phyloP scores from a whole-genome alignment of 352 stramenopile species.

The Pythium coloratum region DNA sequence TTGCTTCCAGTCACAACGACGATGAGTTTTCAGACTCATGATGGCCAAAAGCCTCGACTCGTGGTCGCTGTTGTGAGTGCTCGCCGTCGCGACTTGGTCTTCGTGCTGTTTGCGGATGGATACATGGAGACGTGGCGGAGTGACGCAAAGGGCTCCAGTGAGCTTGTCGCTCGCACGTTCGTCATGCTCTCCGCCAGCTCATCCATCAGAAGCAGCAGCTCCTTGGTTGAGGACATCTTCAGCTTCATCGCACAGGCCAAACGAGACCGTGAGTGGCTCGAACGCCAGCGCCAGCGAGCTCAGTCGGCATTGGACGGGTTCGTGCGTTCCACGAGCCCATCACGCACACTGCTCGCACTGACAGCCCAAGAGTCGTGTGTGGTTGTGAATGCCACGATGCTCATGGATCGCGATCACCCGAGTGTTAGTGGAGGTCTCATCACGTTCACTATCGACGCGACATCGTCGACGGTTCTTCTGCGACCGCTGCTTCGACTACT shows the following conservation, averaged over 20 bases:
- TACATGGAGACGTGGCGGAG: conserved; percentile 10
- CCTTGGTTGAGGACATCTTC: conserved; percentile 11
- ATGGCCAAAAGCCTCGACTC: background rate
- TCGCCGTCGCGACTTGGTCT: background rate
- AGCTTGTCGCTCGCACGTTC: background rate
- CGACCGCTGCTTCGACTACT: conserved; percentile 8
- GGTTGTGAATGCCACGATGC: conserved; percentile 19
- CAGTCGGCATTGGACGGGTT: conserved; percentile 4
- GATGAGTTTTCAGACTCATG: background rate
- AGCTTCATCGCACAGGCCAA: background rate
- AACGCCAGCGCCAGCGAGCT: background rate
- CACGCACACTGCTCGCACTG: conserved; percentile 2
- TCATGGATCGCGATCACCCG: background rate
- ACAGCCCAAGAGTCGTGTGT: conserved; percentile 12
- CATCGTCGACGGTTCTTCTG: background rate
- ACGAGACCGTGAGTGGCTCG: background rate
- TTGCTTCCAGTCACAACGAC: conserved; percentile 3
- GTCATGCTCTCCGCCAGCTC: background rate
- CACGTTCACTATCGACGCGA: conserved; percentile 4
- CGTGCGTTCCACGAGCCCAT: background rate
- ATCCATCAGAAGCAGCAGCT: background rate
- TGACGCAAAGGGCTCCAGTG: background rate
- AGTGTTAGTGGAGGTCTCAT: conserved; percentile 1
- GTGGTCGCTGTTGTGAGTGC: background rate
- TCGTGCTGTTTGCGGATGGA: conserved; percentile 9